Percentiles rank a stretch among this genome's conserved stretches.
Evolutionary conservation across 2,329 filamentous ascomycete genomes (phyloP).

Genomic region (Monilinia fructigena): DNA sequence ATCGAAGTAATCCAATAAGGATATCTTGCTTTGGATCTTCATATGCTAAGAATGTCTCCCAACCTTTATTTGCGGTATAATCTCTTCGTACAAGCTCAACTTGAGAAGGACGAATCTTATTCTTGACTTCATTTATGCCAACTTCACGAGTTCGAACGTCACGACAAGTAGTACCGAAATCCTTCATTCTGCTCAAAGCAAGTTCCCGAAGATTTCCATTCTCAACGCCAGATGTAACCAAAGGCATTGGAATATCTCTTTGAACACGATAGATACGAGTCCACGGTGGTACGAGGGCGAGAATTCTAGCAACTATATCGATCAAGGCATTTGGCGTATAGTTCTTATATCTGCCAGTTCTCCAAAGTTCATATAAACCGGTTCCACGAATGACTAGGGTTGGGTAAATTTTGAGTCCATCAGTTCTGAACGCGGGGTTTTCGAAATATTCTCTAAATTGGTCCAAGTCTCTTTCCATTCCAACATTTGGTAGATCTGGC

Average conservation of each 20-base stretch:
- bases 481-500: constrained; percentile 96
- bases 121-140: constrained; percentile 97
- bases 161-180: constrained; percentile 94
- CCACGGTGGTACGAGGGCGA: constrained; percentile 94
- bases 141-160: constrained; percentile 96
- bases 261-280: constrained; percentile 98
- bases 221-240: constrained; percentile 97
- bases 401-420: constrained; percentile 96
- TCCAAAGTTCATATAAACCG: constrained; percentile 94
- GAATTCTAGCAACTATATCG: constrained; percentile 91
- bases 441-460: constrained; percentile 98
- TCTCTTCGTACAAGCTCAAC: constrained; percentile 93
- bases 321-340: constrained; percentile 97
- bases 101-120: constrained; percentile 95
- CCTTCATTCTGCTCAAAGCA: constrained; percentile 95
- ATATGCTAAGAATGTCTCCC: constrained; percentile 98
- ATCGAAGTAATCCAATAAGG: constrained; percentile 80
- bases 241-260: constrained; percentile 98
- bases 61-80: constrained; percentile 92
- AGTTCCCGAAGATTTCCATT: constrained; percentile 95
- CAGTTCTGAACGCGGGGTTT: constrained; percentile 91
- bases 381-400: constrained; percentile 96
- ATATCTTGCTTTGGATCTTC: constrained; percentile 99
- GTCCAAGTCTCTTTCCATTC: constrained; percentile 95
- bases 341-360: constrained; percentile 95